phyloP scores from a whole-genome alignment of 176 grass and related monocot genomes.

The sorghum (Sorghum bicolor) region DNA sequence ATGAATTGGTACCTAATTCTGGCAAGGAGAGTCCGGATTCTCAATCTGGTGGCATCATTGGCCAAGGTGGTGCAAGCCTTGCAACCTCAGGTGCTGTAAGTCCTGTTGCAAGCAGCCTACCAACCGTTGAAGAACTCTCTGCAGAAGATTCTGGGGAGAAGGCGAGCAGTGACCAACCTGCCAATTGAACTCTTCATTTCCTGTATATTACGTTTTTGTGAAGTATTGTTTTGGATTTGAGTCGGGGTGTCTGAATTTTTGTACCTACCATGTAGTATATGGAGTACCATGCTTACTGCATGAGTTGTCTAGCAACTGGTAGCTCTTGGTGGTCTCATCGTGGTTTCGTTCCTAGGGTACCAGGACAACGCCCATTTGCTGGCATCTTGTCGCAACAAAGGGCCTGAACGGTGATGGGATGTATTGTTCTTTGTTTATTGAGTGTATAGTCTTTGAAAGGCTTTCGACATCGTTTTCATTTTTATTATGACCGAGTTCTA shows the following conservation, averaged over 20 bases:
- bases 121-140: slow-evolving; percentile 28
- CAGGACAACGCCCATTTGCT: neutral
- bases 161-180: slow-evolving; percentile 17
- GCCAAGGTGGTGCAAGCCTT: slow-evolving; percentile 20
- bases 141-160: slow-evolving; percentile 1
- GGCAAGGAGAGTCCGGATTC: slow-evolving; percentile 49
- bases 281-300: neutral
- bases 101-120: slow-evolving; percentile 9
- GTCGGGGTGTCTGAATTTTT: neutral
- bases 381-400: neutral
- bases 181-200: neutral
- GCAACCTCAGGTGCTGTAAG: slow-evolving; percentile 26
- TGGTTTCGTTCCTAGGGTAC: neutral
- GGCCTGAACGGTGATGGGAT: neutral
- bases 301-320: neutral
- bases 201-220: neutral
- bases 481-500: neutral
- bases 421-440: slow-evolving; percentile 6
- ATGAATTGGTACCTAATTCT: slow-evolving; percentile 42
- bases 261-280: slow-evolving; percentile 4
- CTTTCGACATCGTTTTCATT: neutral
- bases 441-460: neutral
- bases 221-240: slow-evolving; percentile 1
- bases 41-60: slow-evolving; percentile 23
- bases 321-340: slow-evolving; percentile 12